Percentiles rank a stretch among this genome's conserved stretches.
These are phyloP conservation scores for Globisporangium acanthophoron DNA, from an alignment of 352 stramenopile species.

Conservation along the genomic window DNA sequence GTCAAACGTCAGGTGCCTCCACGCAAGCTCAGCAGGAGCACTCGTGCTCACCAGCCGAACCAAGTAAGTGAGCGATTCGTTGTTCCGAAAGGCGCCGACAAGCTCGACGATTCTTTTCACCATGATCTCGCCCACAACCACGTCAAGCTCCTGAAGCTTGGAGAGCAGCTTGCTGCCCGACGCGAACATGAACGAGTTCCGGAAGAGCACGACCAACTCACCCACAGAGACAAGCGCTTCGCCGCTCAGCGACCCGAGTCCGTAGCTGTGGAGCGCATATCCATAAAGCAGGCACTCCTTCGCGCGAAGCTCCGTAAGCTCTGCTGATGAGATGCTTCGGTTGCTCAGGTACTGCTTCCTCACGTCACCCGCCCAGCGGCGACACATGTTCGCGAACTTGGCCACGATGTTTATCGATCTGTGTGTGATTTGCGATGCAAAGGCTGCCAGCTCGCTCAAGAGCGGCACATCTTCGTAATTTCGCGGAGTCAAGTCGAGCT, in stretches of 20 bases:
- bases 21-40: conserved; percentile 11
- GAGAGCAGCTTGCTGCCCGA: neutral
- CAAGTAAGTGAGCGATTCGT: conserved; percentile 13
- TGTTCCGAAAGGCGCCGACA: conserved; percentile 8
- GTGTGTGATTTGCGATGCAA: neutral
- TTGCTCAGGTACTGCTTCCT: conserved; percentile 4
- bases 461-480: conserved; percentile 8
- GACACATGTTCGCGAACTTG: conserved; percentile 10
- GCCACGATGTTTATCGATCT: neutral
- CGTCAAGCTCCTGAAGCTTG: conserved; percentile 2
- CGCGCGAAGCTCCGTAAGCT: conserved; percentile 6
- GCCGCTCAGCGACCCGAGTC: conserved; percentile 4
- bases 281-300: conserved; percentile 43
- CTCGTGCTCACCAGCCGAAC: conserved; percentile 21
- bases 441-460: conserved; percentile 6
- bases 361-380: conserved; percentile 3
- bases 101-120: conserved; percentile 13
- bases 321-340: conserved; percentile 6
- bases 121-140: conserved; percentile 31
- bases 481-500: conserved; percentile 4
- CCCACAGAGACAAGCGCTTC: conserved; percentile 22
- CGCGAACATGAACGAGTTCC: conserved; percentile 20
- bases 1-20: conserved; percentile 16
- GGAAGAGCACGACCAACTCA: conserved; percentile 42
- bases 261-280: conserved; percentile 30